phyloP scores from a whole-genome alignment of 169 alveolate species.

The Eimeria acervulina region DNA sequence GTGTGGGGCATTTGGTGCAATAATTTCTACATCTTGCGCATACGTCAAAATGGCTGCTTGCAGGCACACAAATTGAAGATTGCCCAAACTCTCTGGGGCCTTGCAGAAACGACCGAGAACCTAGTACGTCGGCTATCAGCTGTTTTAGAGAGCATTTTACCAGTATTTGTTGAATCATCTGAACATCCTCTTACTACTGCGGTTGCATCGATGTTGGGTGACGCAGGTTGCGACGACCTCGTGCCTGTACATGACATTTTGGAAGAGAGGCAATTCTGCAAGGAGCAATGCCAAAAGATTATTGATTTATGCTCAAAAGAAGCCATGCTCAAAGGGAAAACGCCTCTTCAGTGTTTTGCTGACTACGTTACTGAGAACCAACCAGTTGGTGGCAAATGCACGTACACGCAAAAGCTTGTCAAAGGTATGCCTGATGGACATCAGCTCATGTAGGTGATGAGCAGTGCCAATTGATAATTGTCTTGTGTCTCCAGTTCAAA shows the following conservation, averaged over 20 bases:
- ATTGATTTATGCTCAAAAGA: neutral
- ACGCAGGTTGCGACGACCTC: conserved; percentile 68
- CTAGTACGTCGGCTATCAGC: conserved; percentile 35
- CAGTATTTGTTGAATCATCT: neutral
- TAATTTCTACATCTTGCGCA: neutral
- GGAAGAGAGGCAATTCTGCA: conserved; percentile 13
- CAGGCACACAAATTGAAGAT: conserved; percentile 57
- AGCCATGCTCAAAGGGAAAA: neutral
- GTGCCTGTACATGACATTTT: conserved; percentile 26
- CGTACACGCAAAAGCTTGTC: conserved; percentile 1
- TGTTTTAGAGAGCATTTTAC: neutral
- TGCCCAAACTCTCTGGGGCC: conserved; percentile 57
- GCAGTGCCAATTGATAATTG: neutral
- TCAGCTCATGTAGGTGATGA: neutral
- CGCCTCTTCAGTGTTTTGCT: conserved; percentile 63
- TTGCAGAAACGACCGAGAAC: conserved; percentile 66
- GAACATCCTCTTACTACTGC: neutral
- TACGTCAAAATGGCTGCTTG: neutral
- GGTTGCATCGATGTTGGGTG: conserved; percentile 7
- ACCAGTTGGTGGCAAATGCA: conserved; percentile 50
- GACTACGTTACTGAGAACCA: neutral
- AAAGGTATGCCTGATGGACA: conserved; percentile 28
- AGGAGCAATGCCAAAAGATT: conserved; percentile 29
- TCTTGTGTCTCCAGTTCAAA: neutral
- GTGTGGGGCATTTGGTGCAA: neutral